phyloP scores from a whole-genome alignment of 2,329 filamentous ascomycete genomes.

The Teratosphaeria pseudoeucalypti region DNA sequence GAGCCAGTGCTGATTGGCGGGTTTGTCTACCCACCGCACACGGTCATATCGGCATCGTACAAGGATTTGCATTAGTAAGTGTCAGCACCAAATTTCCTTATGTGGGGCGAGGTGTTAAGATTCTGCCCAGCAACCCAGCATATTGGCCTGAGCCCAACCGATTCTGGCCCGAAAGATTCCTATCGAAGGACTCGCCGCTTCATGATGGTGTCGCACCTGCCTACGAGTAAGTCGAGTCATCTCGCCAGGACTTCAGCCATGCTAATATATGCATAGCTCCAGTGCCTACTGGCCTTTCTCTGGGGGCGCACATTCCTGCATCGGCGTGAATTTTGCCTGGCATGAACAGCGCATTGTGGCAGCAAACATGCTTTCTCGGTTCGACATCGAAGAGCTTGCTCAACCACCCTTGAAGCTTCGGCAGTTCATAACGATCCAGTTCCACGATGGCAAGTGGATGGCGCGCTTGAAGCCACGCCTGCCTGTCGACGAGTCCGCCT shows the following conservation, averaged over 20 bases:
- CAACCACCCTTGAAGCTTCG: background rate
- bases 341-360: background rate
- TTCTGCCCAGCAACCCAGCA: background rate
- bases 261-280: background rate
- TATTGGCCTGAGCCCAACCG: background rate
- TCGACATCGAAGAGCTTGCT: background rate
- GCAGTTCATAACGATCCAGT: background rate
- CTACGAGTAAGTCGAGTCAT: background rate
- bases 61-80: background rate
- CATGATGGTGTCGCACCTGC: background rate
- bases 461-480: background rate
- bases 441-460: background rate
- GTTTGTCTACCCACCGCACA: constrained; percentile 7
- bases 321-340: background rate
- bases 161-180: background rate
- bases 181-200: background rate
- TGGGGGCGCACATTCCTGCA: background rate
- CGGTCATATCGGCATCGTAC: constrained; percentile 1
- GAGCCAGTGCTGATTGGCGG: background rate
- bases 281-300: background rate
- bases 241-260: background rate
- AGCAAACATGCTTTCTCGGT: background rate
- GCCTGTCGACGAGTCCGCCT: background rate
- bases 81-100: background rate
- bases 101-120: background rate